Percentiles rank a stretch among this genome's conserved stretches.
Evolutionary conservation across 352 stramenopile species (phyloP).

Genomic region (Aphanomyces invadans): DNA sequence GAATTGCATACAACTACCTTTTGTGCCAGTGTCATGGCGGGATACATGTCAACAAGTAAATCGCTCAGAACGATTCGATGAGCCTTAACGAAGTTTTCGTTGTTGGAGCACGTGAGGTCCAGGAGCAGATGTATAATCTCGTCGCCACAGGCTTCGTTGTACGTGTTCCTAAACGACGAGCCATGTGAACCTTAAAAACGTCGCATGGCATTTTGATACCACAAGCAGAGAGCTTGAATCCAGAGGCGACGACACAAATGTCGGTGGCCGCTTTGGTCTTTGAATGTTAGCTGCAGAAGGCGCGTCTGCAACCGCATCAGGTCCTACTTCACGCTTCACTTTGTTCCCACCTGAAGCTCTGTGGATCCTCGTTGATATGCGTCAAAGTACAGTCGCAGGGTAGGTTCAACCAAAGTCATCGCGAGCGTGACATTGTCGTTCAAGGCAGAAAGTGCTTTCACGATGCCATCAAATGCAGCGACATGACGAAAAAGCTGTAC

Average conservation of each 20-base stretch:
- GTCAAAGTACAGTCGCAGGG: not conserved
- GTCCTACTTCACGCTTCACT: too few species aligned
- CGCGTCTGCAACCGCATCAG: not conserved
- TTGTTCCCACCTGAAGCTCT: not conserved
- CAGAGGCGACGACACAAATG: not conserved
- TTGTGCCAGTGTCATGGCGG: not conserved
- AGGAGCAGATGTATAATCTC: too few species aligned
- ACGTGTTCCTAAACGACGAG: not conserved
- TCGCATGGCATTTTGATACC: not conserved
- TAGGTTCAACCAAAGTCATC: not conserved
- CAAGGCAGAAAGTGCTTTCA: not conserved
- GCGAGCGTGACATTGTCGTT: not conserved
- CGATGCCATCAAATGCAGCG: not conserved
- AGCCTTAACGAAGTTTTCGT: too few species aligned
- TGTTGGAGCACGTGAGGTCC: too few species aligned
- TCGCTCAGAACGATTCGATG: too few species aligned
- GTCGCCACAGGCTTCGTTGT: too few species aligned
- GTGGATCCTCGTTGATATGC: not conserved
- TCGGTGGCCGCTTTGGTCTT: not conserved
- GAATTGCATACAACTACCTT: too few species aligned
- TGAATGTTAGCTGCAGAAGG: not conserved
- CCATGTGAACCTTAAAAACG: not conserved
- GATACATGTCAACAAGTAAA: not conserved
- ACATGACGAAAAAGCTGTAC: not conserved
- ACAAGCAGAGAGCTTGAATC: not conserved